Percentiles rank a stretch among this genome's conserved stretches.
phyloP scores from a whole-genome alignment of 257 asterid species.

The Handroanthus guayacan region DNA sequence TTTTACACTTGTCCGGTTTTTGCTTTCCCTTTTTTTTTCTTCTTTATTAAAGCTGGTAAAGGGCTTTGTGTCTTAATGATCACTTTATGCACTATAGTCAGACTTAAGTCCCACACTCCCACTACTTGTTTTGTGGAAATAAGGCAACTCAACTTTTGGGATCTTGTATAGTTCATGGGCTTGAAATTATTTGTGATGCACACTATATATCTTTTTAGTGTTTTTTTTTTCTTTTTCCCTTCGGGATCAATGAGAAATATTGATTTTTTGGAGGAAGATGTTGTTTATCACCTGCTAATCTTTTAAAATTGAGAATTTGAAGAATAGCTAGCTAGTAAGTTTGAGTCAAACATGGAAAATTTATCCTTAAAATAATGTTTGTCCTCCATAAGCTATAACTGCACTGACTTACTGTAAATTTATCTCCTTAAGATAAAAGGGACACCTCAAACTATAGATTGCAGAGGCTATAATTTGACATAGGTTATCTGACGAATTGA shows the following conservation, averaged over 20 bases:
- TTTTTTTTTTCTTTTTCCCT: too few relatives aligned
- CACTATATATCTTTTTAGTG: neutral
- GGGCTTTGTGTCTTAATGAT: slow-evolving; percentile 26
- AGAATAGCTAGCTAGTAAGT: too few relatives aligned
- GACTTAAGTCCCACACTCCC: neutral
- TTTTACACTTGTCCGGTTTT: slow-evolving; percentile 29
- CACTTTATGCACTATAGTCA: neutral
- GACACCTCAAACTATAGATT: too few relatives aligned
- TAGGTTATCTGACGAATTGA: too few relatives aligned
- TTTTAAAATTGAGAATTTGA: too few relatives aligned
- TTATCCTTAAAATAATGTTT: too few relatives aligned
- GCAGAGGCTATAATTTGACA: too few relatives aligned
- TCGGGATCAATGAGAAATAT: neutral
- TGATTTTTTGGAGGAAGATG: neutral
- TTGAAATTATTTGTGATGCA: slow-evolving; percentile 24
- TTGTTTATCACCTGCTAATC: neutral
- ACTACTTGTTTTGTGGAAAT: slow-evolving; percentile 31
- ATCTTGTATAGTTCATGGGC: slow-evolving; percentile 25
- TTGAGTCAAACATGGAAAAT: too few relatives aligned
- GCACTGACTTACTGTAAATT: too few relatives aligned
- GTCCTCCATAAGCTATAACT: too few relatives aligned
- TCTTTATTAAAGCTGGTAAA: slow-evolving; percentile 48
- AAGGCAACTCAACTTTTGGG: slow-evolving; percentile 29
- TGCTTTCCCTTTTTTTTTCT: slow-evolving; percentile 11
- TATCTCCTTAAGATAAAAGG: too few relatives aligned